Percentiles rank a stretch among this genome's conserved stretches.
Conservation (phyloP, 1,284 basidiomycete species). For the Rhodotorula sp. region DNA sequence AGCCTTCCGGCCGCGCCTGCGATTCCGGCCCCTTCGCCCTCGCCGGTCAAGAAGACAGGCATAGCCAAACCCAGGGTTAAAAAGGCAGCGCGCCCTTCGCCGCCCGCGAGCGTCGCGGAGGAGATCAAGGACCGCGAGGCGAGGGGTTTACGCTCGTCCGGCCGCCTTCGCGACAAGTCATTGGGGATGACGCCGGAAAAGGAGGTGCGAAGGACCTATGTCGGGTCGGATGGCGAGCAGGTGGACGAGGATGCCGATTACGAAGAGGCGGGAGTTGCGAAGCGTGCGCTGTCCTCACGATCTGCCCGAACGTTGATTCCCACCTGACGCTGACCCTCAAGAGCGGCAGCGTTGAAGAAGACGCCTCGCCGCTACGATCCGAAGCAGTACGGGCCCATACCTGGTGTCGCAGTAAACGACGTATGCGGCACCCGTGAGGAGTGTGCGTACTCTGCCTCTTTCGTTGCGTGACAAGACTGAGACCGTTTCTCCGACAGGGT, state of each 20-base stretch:
- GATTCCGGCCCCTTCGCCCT: not conserved
- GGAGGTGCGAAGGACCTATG: not conserved
- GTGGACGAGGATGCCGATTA: not conserved
- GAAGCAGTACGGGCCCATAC: slow-evolving; percentile 51
- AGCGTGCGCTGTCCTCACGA: not conserved
- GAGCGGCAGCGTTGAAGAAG: not conserved
- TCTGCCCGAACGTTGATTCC: not conserved
- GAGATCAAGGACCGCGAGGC: slow-evolving; percentile 2
- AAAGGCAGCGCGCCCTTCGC: not conserved
- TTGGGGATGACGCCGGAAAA: slow-evolving; percentile 1
- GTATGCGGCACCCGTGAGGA: slow-evolving; percentile 42
- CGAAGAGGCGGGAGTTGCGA: slow-evolving; percentile 6
- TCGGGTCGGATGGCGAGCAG: not conserved
- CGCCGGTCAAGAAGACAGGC: not conserved
- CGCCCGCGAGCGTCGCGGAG: not conserved
- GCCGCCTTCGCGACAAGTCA: slow-evolving; percentile 2
- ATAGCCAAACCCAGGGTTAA: not conserved
- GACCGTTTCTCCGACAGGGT: not conserved
- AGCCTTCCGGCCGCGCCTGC: not conserved
- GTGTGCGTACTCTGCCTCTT: not conserved
- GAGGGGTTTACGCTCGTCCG: slow-evolving; percentile 11
- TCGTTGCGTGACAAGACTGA: not conserved
- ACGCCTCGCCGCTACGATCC: slow-evolving; percentile 9
- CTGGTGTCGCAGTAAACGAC: slow-evolving; percentile 42
- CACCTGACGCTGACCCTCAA: not conserved